These are phyloP conservation scores for Naematelia aurantialba DNA, from an alignment of 768 basidiomycete genomes.

Conservation along the genomic window DNA sequence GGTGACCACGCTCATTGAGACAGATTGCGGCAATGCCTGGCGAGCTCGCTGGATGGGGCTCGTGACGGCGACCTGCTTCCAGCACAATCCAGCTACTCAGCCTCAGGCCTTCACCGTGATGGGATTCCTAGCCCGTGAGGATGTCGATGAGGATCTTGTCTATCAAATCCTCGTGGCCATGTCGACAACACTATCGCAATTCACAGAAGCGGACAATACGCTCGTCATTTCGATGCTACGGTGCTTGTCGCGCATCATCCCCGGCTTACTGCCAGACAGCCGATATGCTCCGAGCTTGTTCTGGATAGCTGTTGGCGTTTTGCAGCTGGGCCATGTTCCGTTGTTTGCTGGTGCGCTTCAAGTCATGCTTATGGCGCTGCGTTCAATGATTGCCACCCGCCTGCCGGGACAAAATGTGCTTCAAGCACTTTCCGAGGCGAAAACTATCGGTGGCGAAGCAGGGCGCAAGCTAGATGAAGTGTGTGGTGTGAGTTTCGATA, in stretches of 20 bases:
- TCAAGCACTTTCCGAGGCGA: slow-evolving; percentile 56
- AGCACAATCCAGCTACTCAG: slow-evolving; percentile 81
- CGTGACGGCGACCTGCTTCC: slow-evolving; percentile 82
- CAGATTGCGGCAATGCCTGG: slow-evolving; percentile 71
- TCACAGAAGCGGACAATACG: slow-evolving; percentile 65
- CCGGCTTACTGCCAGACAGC: slow-evolving; percentile 64
- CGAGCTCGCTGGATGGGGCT: slow-evolving; percentile 89
- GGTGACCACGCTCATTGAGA: slow-evolving; percentile 1
- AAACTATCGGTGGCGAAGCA: slow-evolving; percentile 64
- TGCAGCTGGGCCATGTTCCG: slow-evolving; percentile 69
- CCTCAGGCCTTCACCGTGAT: slow-evolving; percentile 79
- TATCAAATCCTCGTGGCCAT: slow-evolving; percentile 91
- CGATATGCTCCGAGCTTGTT: slow-evolving; percentile 69
- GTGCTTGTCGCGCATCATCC: slow-evolving; percentile 73
- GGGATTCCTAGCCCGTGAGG: slow-evolving; percentile 72
- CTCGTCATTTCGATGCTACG: slow-evolving; percentile 83
- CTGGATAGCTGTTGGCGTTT: slow-evolving; percentile 80
- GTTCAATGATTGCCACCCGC: slow-evolving; percentile 62
- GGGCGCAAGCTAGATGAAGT: slow-evolving; percentile 68
- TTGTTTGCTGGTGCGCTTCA: slow-evolving; percentile 64
- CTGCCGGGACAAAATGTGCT: slow-evolving; percentile 29
- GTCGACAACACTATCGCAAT: slow-evolving; percentile 63
- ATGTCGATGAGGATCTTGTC: slow-evolving; percentile 86
- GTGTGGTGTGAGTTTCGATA: slow-evolving; percentile 70
- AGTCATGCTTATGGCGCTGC: slow-evolving; percentile 64